A percentile compares a stretch with the other conserved stretches of the same genome.
These are phyloP conservation scores for Clavulina sp. DNA, from an alignment of 768 basidiomycete species.

Conservation along the genomic window DNA sequence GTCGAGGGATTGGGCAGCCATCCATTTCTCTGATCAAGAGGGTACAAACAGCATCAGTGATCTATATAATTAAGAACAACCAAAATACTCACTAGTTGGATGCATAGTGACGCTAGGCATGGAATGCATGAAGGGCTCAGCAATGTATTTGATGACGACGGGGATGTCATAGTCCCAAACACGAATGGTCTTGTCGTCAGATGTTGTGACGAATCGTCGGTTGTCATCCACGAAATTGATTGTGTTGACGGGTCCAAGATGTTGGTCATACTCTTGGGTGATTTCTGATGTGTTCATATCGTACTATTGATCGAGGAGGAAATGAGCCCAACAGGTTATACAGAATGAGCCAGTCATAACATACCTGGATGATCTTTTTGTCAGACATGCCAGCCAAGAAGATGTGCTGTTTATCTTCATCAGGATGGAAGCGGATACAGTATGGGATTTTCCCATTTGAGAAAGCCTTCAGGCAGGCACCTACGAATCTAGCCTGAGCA, in stretches of 20 bases:
- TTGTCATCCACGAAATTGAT: constrained; percentile 99
- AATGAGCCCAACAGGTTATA: constrained; percentile 3
- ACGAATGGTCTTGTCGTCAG: constrained; percentile 96
- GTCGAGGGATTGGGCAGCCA: constrained; percentile 93
- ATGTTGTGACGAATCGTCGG: constrained; percentile 91
- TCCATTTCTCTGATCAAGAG: constrained; percentile 58
- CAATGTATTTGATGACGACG: constrained; percentile 98
- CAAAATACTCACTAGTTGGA: constrained; percentile 60
- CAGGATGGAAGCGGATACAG: constrained; percentile 89
- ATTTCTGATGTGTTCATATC: constrained; percentile 93
- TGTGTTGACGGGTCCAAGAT: constrained; percentile 93
- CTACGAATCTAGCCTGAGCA: constrained; percentile 5
- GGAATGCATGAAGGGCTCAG: constrained; percentile 98
- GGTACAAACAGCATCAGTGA: not conserved
- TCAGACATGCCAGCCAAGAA: constrained; percentile 98
- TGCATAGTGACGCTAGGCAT: constrained; percentile 97
- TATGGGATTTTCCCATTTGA: constrained; percentile 96
- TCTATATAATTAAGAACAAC: not conserved
- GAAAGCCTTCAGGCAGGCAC: constrained; percentile 91
- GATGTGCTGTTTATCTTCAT: constrained; percentile 86
- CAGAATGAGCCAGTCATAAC: constrained; percentile 11
- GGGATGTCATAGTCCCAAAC: constrained; percentile 99
- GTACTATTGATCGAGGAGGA: constrained; percentile 46
- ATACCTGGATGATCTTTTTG: constrained; percentile 95
- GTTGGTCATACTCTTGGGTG: constrained; percentile 96